Evolutionary conservation across 441 rosid species (phyloP), one percentile per base, ranked within the genome.

Genomic region (Jatropha podagrica): DNA sequence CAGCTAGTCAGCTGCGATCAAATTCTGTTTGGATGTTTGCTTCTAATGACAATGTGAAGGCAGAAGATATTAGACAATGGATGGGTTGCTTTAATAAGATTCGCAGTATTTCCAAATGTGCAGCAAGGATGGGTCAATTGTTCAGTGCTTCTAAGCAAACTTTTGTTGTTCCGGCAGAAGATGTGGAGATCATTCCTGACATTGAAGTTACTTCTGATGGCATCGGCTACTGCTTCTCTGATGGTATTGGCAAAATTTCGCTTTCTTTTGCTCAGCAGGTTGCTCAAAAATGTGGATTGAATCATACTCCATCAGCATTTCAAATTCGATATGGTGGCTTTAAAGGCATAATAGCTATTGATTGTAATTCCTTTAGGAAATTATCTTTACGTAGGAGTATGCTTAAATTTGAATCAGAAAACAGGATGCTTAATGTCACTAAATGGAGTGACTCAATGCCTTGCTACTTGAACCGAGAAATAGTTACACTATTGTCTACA

Each of bases 1-100:
- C 99, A 3, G 98, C 99, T 5, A 93, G 99, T 78, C 99, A 95
- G 77, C 84, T 93, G 64, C 88, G 98, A 68, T 92, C 93, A 78
- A 93, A 86, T 76, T 89, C 99, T n/a, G 93, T 89, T 69, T 95
- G 99, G 98, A 92, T 93, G 97, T 95, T 95, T 88, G 95, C 98
- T 63, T 95, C 96, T 66, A 93, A 90, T 79, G 90, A 88, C 38
- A 74, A 88, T 23, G 67, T 90, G 82, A 93, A 77, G 77, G 94
- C 99, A 1, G 92, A 88, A 81, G 86, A 88, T 70, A 83, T 95
- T 49, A 86, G 99, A 85, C 92, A 86, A 74, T 95, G 97, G 98
- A 95, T 93, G 98, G 99, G 97, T 69, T 92, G 98, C 86, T 95
- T 95, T 80, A 87, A 90, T 62, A 89, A 83, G 72, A 92, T 95